A percentile compares a stretch with the other conserved stretches of the same genome.
These are phyloP conservation scores for Volvox carteri DNA, from an alignment of 163 green algal genomes.

Conservation along the genomic window DNA sequence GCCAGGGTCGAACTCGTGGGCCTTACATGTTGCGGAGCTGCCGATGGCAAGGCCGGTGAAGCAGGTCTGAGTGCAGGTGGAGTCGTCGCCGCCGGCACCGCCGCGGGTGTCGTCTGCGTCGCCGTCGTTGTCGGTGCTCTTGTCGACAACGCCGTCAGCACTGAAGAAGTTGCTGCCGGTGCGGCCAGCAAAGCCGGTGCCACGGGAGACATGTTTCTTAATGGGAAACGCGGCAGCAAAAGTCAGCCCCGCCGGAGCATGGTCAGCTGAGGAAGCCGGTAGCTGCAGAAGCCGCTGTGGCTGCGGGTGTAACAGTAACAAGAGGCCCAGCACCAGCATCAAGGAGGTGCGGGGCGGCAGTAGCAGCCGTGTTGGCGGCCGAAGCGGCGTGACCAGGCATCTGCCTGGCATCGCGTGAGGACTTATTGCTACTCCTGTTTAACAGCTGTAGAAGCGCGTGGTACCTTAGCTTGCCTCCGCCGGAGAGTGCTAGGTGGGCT, in stretches of 20 bases:
- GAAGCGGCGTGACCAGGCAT: not conserved
- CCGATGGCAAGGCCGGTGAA: not conserved
- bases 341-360: not conserved
- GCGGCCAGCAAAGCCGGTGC: not conserved
- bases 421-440: too few species aligned
- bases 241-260: not conserved
- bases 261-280: not conserved
- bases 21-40: not conserved
- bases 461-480: too few species aligned
- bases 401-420: not conserved
- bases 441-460: too few species aligned
- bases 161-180: not conserved
- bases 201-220: not conserved
- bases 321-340: not conserved
- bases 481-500: too few species aligned
- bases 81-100: not conserved
- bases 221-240: not conserved
- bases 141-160: not conserved
- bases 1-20: not conserved
- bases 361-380: not conserved
- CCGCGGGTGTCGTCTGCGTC: not conserved
- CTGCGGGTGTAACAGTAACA: not conserved
- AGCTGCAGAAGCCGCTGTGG: not conserved
- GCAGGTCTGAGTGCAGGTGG: not conserved
- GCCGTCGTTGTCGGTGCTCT: not conserved